Evolutionary conservation across 2,329 filamentous ascomycete genomes (phyloP).

Genomic region (Trichophyton rubrum): DNA sequence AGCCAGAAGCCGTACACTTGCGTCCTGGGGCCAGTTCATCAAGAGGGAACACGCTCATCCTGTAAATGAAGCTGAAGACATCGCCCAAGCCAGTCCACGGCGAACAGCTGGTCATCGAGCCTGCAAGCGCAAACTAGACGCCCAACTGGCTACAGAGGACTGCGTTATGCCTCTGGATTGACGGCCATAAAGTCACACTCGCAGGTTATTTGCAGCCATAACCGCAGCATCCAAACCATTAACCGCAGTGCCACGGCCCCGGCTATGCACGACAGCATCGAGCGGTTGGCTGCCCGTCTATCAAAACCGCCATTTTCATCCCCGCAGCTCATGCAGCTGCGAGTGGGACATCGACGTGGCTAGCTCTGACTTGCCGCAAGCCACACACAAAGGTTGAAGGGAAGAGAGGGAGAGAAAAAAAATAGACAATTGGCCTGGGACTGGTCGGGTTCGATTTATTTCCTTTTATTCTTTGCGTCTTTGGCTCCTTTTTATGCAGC

Average conservation of each 20-base stretch:
- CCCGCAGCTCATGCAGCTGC: neutral
- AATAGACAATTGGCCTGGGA: neutral
- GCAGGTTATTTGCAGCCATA: neutral
- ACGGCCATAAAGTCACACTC: neutral
- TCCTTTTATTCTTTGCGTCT: neutral
- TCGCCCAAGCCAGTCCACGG: neutral
- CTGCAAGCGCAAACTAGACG: neutral
- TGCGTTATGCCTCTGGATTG: neutral
- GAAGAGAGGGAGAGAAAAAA: neutral
- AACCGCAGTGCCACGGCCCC: neutral
- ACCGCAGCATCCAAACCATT: neutral
- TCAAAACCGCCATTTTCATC: neutral
- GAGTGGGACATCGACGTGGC: constrained; percentile 2
- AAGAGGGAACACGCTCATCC: neutral
- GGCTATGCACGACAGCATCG: neutral
- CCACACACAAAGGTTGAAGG: neutral
- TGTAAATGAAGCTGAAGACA: neutral
- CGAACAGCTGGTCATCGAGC: neutral
- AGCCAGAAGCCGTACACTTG: neutral
- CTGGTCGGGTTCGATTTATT: neutral
- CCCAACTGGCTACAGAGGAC: too few species aligned
- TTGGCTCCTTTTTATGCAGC: neutral
- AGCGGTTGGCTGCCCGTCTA: neutral
- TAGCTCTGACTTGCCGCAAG: neutral
- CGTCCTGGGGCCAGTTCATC: neutral